Evolutionary conservation across 352 stramenopile genomes (phyloP), one percentile per base, ranked within the genome.

Genomic region (Phytophthora vignae): DNA sequence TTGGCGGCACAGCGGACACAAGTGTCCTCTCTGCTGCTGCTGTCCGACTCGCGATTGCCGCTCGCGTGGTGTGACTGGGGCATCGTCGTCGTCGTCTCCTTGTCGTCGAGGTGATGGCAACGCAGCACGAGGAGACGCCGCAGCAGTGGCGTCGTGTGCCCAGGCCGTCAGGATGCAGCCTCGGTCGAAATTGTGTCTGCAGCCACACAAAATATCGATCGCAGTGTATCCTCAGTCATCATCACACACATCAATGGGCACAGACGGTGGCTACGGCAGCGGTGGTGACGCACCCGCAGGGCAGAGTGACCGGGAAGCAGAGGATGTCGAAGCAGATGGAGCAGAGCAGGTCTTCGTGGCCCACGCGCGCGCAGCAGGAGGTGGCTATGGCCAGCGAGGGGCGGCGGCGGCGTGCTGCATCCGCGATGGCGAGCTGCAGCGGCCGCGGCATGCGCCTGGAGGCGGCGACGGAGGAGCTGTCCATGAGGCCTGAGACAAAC

Each of bases 101-200:
- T 56, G 58, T n/a, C 64, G 31, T 49, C 50, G 52, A 65, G 64
- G 57, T 31, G 66, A 54, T 19, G n/a, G 55, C 31, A 67, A 56
- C 14, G 42, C 38, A 15, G 42, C 14, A 53, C 9, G n/a, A 17
- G 59, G 10, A 5, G n/a, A 31, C 3, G 40, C 22, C 21, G 31
- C 64, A 27, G 40, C 22, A 27, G 31, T 62, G 27, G 55, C 53
- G 54, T 86, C 74, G 52, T 89, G 80, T 4, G 71, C 60, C 87
- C 87, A 94, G 5, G 87, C 87, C 1, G 74, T 84, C 22, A 94
- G 60, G 27, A 94, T 87, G 64, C 87, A 94, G 7, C 87, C 87
- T 9, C 87, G 85, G 64, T 94, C 87, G 61, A 93, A 94, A 73
- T 94, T 94, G 73, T 94, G 87, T n/a, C 87, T 94, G 63, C 19